Evolutionary conservation across 139 green algal species (phyloP), one percentile per base, ranked within the genome.

Genomic region (Nannochloris sp.): DNA sequence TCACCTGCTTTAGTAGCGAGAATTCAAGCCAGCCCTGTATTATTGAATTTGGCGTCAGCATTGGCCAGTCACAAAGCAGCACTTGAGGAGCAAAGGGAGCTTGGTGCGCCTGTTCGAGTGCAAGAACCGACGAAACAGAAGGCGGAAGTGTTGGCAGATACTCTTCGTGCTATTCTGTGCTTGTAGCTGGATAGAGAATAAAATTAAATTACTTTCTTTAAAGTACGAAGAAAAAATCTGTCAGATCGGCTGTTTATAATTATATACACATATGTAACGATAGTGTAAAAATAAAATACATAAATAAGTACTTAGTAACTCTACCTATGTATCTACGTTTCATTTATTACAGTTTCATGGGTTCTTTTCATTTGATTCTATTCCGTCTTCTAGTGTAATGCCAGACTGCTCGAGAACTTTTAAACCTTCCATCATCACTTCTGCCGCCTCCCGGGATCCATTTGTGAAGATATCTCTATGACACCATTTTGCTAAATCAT

Each of bases 11-110:
- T 64, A 6, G 19, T 23, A 54, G 13, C 48, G 13, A 54, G 59
- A 35, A 78, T 91, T 32, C 36, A 47, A 36, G 56, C 60, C 35
- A 89, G 77, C 54, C 77, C 83, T 1, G 72, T 65, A 6, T 71
- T 95, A 8, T 78, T 88, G 59, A 95, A 92, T 68, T 67, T 96
- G 19, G 77, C 81, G 7, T 70, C 83, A 24, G 71, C 73, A 9
- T 64, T 95, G 23, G 83, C 82, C 7, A 87, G 89, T 63, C 85
- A 95, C 56, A 79, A 83, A 36, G 39, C 63, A 1, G 65, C 78
- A 35, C 45, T 85, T 46, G 65, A 53, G 32, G 57, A 67, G 6
- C 36, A 76, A 25, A 46, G 69, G 34, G 56, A 78, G 34, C 19
- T 25, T 15, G 13, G 54, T 9, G 12, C 56, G 42, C 36, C 56